A percentile compares a stretch with the other conserved stretches of the same genome.
These are phyloP conservation scores for Nelumbo lutea DNA, from an alignment of 164 flowering plant species.

Conservation along the genomic window DNA sequence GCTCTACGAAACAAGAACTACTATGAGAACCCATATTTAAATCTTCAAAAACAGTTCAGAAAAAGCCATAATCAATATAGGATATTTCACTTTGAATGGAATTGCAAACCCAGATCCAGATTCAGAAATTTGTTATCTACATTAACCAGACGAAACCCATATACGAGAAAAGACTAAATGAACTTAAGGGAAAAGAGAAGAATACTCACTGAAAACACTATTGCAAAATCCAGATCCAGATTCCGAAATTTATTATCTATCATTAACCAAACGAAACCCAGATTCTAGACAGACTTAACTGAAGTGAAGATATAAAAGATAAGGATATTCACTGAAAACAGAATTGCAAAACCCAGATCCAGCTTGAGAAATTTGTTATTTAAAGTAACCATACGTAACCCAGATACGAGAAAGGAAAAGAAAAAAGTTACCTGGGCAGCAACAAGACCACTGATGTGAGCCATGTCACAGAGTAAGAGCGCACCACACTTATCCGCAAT, in stretches of 20 bases:
- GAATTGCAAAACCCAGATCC: conserved; percentile 13
- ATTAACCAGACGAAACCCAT: no score
- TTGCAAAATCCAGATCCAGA: neutral
- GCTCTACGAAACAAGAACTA: neutral
- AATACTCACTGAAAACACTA: neutral
- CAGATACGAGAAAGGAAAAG: neutral
- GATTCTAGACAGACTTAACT: neutral
- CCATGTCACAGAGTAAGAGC: conserved; percentile 77
- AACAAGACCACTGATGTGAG: conserved; percentile 85
- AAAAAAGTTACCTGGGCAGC: conserved; percentile 81
- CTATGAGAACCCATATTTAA: neutral
- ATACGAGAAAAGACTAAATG: no score
- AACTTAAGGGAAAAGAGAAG: neutral
- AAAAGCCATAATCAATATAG: neutral
- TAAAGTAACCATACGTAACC: neutral
- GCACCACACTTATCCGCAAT: conserved; percentile 81
- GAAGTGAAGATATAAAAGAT: neutral
- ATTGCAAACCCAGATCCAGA: conserved; percentile 1
- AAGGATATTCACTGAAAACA: no score
- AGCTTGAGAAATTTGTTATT: conserved; percentile 3
- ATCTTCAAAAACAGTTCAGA: neutral
- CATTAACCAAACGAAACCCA: neutral
- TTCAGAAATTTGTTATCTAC: neutral
- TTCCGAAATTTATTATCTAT: no score
- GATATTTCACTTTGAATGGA: neutral